Percentiles rank a stretch among this genome's conserved stretches.
Evolutionary conservation across 1,284 basidiomycete species (phyloP).

Genomic region (Ceratobasidium sp.): DNA sequence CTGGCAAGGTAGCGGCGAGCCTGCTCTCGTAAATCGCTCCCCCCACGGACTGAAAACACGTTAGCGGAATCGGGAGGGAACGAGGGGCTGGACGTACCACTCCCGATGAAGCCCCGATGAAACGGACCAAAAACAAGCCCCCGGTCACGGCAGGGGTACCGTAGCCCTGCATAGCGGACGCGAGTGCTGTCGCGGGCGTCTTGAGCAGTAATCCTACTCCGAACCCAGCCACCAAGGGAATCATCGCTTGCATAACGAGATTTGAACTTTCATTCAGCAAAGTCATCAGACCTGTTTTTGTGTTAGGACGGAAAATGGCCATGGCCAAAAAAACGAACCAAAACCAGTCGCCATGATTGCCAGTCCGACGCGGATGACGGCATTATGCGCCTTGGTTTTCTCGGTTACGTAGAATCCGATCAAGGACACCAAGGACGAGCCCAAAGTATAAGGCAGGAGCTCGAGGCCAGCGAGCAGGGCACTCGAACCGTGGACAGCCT

Average conservation of each 20-base stretch:
- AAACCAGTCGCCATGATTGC: constrained; percentile 75
- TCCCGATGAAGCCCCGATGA: constrained; percentile 84
- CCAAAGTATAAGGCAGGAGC: constrained; percentile 83
- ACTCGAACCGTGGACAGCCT: constrained; percentile 76
- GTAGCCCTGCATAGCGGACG: constrained; percentile 69
- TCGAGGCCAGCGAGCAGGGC: constrained; percentile 77
- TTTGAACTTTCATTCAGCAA: constrained; percentile 68
- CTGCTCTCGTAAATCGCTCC: constrained; percentile 78
- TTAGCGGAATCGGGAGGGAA: constrained; percentile 22
- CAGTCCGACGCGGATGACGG: constrained; percentile 72
- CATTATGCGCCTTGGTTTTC: constrained; percentile 73
- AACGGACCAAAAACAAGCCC: constrained; percentile 85
- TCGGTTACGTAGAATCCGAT: constrained; percentile 82
- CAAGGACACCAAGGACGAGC: constrained; percentile 82
- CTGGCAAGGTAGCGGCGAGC: constrained; percentile 65
- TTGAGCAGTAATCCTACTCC: constrained; percentile 86
- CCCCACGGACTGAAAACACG: constrained; percentile 70
- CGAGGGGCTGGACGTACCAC: constrained; percentile 64
- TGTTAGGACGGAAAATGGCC: neutral
- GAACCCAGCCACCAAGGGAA: constrained; percentile 77
- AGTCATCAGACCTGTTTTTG: constrained; percentile 71
- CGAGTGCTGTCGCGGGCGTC: constrained; percentile 82
- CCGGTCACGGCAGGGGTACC: constrained; percentile 83
- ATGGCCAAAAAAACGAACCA: constrained; percentile 62
- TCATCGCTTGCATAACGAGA: constrained; percentile 63